Evolutionary conservation across 257 asterid species (phyloP), one percentile per base, ranked within the genome.

Genomic region (Solanum appendiculatum): DNA sequence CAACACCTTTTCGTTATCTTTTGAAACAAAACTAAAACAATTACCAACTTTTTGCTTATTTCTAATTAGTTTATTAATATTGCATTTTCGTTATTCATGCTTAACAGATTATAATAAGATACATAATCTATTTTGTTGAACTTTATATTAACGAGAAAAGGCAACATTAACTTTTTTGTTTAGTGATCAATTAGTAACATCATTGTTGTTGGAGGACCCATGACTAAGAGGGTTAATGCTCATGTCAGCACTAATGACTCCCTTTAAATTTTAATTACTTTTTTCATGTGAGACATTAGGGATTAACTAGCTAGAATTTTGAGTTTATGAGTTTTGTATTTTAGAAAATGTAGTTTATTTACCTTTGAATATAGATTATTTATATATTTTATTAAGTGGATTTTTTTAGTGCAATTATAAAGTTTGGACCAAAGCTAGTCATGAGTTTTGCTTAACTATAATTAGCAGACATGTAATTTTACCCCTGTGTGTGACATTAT

Each of bases 1-100:
- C 94, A 83, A 70, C 88, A 92, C 16, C 16, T 69, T 85, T 31
- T 27, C 48, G 80, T 84, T 60, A 80, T 80, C 46, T 64, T 46
- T 75, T 29, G 29, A 27, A 78, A 9, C 25, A 44, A 77, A 31
- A 78, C 33, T 15, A 75, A 31, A 77, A 25, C 27, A 48, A 48
- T 46, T 46, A 46, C 85, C 85, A 80, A 46, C 23, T 80, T 80
- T 78, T 44, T 25, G 36, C 54, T 80, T 46, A 44, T 44, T 42
- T 40, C 25, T 56, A n/a, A 11, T 42, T 40, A 25, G 15, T 78
- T 77, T 78, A 78, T 44, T 44, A 44, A 42, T 78, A 39, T n/a
- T n/a, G 34, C 31, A 39, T 39, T 75, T n/a, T 75, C 23, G 31
- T 39, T 74, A 74, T 74, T 40, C 60, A n/a, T 77, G 70, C 42